phyloP scores from a whole-genome alignment of 106 monocot genomes.

The Acanthochlamys bracteata region DNA sequence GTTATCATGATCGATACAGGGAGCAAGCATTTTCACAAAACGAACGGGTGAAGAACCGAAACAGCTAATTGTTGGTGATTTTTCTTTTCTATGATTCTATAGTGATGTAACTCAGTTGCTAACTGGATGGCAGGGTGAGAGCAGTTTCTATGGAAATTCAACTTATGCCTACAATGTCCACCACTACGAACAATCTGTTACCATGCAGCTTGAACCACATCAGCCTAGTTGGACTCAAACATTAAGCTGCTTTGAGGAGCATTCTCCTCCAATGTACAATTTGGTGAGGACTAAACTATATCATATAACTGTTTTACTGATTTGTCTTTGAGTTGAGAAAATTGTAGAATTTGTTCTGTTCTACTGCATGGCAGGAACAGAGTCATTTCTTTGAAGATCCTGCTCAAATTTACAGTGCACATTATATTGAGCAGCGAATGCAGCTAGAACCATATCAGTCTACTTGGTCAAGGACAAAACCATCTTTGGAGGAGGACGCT shows the following conservation, averaged over 20 bases:
- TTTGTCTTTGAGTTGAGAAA: background rate
- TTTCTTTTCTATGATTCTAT: background rate
- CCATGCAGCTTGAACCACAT: conserved; percentile 21
- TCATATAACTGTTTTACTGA: too few relatives aligned
- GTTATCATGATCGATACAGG: conserved; percentile 19
- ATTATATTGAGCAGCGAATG: too few relatives aligned
- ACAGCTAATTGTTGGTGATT: background rate
- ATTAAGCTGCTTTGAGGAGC: conserved; percentile 5
- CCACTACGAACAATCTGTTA: conserved; percentile 16
- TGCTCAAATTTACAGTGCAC: too few relatives aligned
- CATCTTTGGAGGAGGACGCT: too few relatives aligned
- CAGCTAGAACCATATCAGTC: too few relatives aligned
- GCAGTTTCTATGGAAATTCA: background rate
- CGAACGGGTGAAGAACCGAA: background rate
- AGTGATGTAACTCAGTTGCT: background rate
- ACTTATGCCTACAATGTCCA: conserved; percentile 14
- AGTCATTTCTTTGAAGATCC: too few relatives aligned
- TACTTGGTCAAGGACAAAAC: too few relatives aligned
- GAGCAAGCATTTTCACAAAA: conserved; percentile 3
- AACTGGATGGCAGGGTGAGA: conserved; percentile 5
- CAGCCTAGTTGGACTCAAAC: conserved; percentile 17
- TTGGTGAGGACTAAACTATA: background rate
- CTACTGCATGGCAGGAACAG: too few relatives aligned
- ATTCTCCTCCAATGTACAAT: background rate
- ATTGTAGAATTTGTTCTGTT: too few relatives aligned